Conservation (phyloP, 2,329 filamentous ascomycete genomes). For the Phaeosphaeriaceae sp. region DNA sequence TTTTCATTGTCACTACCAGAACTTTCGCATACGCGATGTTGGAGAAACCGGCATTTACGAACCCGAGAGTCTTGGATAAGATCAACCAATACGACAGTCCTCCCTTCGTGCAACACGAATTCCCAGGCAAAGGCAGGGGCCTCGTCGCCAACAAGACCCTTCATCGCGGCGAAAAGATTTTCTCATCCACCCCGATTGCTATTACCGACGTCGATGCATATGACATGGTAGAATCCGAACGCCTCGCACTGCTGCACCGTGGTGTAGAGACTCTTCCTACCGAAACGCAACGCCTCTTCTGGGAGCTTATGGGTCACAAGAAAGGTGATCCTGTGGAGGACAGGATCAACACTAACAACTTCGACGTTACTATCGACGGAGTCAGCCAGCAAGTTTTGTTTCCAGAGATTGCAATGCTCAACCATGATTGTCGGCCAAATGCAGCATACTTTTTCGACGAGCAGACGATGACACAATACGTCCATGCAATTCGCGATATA, state of each 20-base stretch:
- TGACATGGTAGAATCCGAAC: slow-evolving; percentile 28
- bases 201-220: slow-evolving; percentile 37
- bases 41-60: slow-evolving; percentile 37
- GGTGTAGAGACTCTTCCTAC: slow-evolving; percentile 35
- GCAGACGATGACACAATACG: slow-evolving; percentile 47
- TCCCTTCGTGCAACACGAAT: slow-evolving; percentile 36
- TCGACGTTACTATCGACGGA: slow-evolving; percentile 36
- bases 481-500: slow-evolving; percentile 50
- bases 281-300: slow-evolving; percentile 28
- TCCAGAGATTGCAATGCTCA: slow-evolving; percentile 46
- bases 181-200: slow-evolving; percentile 41
- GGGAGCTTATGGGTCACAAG: slow-evolving; percentile 40
- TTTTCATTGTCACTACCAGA: slow-evolving; percentile 38
- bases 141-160: slow-evolving; percentile 45
- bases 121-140: slow-evolving; percentile 42
- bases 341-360: slow-evolving; percentile 46
- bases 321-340: slow-evolving; percentile 41
- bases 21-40: slow-evolving; percentile 35
- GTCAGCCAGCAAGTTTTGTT: slow-evolving; percentile 34
- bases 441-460: slow-evolving; percentile 52
- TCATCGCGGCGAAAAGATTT: slow-evolving; percentile 42
- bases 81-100: slow-evolving; percentile 37
- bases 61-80: slow-evolving; percentile 20
- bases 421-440: slow-evolving; percentile 48
- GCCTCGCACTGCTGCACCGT: slow-evolving; percentile 34